These are phyloP conservation scores for Phoma sp. DNA, from an alignment of 2,329 filamentous ascomycete genomes.

Conservation along the genomic window DNA sequence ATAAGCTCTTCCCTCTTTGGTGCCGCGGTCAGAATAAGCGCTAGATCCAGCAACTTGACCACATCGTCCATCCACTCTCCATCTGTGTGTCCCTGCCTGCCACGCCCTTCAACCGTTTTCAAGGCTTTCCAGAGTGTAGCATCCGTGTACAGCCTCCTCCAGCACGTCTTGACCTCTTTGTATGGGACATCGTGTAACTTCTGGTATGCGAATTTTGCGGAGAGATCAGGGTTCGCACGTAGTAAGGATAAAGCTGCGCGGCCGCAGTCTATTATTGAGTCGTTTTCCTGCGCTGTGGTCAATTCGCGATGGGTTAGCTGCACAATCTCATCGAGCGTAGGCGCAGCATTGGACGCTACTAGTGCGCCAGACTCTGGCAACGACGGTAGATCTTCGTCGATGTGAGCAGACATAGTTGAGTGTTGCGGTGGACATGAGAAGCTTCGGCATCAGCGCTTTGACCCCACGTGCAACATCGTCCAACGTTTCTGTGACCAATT, in stretches of 20 bases:
- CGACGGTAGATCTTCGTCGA: neutral
- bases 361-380: neutral
- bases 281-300: slow-evolving; percentile 24
- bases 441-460: slow-evolving; percentile 17
- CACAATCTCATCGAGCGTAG: slow-evolving; percentile 33
- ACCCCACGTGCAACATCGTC: slow-evolving; percentile 10
- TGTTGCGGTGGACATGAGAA: slow-evolving; percentile 1
- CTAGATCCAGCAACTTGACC: slow-evolving; percentile 75
- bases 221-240: slow-evolving; percentile 54
- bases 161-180: slow-evolving; percentile 69
- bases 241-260: slow-evolving; percentile 50
- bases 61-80: slow-evolving; percentile 61
- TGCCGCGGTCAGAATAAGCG: slow-evolving; percentile 72
- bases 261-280: slow-evolving; percentile 52
- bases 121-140: slow-evolving; percentile 69
- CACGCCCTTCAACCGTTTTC: slow-evolving; percentile 29
- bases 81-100: slow-evolving; percentile 22
- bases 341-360: slow-evolving; percentile 22
- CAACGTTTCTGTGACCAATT: slow-evolving; percentile 11
- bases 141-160: slow-evolving; percentile 76
- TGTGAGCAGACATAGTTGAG: slow-evolving; percentile 2
- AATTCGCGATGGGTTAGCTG: slow-evolving; percentile 36
- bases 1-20: slow-evolving; percentile 43
- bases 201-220: slow-evolving; percentile 66
- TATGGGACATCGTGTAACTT: slow-evolving; percentile 76